phyloP scores from a whole-genome alignment of 768 basidiomycete genomes.

The Auricularia sp. region DNA sequence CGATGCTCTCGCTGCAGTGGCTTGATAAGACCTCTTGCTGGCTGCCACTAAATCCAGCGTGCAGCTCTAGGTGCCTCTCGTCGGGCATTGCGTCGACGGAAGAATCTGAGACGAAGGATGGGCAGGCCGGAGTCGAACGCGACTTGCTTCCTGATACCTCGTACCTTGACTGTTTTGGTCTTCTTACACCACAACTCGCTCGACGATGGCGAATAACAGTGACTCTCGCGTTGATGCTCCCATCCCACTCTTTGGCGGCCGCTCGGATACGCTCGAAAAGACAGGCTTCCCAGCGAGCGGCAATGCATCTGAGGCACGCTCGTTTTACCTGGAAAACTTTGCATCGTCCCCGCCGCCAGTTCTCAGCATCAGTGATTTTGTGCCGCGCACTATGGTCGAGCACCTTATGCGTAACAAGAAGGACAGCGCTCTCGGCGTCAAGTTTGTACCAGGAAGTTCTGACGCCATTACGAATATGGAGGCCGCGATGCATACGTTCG shows the following conservation, averaged over 20 bases:
- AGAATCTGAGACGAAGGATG: too few species aligned
- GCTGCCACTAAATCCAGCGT: too few species aligned
- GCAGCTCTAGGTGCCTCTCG: too few species aligned
- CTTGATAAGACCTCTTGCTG: too few species aligned
- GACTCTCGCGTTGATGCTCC: too few species aligned
- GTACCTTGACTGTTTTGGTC: too few species aligned
- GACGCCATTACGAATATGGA: slow-evolving; percentile 13
- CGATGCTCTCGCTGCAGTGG: too few species aligned
- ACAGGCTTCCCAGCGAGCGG: not conserved
- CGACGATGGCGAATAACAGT: too few species aligned
- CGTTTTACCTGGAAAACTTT: not conserved
- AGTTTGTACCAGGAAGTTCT: slow-evolving; percentile 6
- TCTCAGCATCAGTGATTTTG: slow-evolving; percentile 6
- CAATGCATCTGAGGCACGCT: not conserved
- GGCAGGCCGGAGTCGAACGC: too few species aligned
- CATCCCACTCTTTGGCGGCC: not conserved
- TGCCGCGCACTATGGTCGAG: slow-evolving; percentile 6
- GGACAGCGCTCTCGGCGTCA: slow-evolving; percentile 9
- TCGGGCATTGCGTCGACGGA: too few species aligned
- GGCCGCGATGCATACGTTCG: slow-evolving; percentile 11
- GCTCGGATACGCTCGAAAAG: not conserved
- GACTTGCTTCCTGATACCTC: too few species aligned
- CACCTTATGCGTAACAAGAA: slow-evolving; percentile 13
- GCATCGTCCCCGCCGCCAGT: slow-evolving; percentile 4
- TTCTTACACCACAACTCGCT: too few species aligned